These are phyloP conservation scores for Trichoderma breve DNA, from an alignment of 2,329 filamentous ascomycete species.

Conservation along the genomic window DNA sequence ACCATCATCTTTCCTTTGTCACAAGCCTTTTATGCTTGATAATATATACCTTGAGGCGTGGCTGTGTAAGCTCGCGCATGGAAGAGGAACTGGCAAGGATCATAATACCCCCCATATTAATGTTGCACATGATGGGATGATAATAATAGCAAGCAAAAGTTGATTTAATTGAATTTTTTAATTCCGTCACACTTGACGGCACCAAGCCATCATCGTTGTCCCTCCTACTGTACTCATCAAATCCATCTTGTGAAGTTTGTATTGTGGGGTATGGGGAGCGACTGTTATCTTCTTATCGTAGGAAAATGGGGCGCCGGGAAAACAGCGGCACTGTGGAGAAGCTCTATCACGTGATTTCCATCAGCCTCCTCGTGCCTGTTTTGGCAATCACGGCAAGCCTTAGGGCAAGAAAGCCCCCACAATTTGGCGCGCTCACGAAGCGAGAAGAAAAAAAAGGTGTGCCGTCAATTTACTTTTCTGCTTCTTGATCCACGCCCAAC, in stretches of 20 bases:
- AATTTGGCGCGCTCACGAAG: conserved; percentile 26
- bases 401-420: conserved; percentile 39
- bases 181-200: background rate
- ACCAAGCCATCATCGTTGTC: background rate
- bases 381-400: background rate
- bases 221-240: background rate
- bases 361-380: background rate
- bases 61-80: background rate
- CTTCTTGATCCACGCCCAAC: conserved; percentile 27
- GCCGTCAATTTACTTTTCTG: conserved; percentile 25
- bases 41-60: background rate
- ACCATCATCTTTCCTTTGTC: background rate
- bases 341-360: background rate
- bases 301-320: background rate
- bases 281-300: background rate
- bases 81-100: conserved; percentile 3
- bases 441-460: conserved; percentile 27
- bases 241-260: background rate
- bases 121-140: conserved; percentile 1
- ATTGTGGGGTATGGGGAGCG: background rate
- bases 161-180: background rate
- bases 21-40: background rate
- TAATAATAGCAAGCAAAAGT: background rate
- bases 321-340: background rate
- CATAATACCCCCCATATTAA: conserved; percentile 9